Evolutionary conservation across 2,329 filamentous ascomycete genomes (phyloP).

Genomic region (Talaromyces sp.): DNA sequence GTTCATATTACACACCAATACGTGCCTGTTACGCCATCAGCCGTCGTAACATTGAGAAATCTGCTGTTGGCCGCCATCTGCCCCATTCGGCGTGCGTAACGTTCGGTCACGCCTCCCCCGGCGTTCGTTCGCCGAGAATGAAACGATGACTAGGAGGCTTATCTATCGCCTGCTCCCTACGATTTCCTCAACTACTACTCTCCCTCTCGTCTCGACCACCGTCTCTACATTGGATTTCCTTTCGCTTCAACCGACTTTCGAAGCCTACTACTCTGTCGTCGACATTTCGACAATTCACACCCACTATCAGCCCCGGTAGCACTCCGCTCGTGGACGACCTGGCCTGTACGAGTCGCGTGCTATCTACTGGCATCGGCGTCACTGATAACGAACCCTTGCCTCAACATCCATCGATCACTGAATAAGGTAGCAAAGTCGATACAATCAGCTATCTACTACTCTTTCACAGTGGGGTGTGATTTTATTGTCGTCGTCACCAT

Average conservation of each 20-base stretch:
- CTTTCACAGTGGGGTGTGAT: background rate
- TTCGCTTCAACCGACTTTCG: background rate
- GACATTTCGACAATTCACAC: background rate
- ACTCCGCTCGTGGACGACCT: background rate
- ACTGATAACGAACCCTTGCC: constrained; percentile 9
- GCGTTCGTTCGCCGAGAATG: background rate
- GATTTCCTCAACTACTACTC: background rate
- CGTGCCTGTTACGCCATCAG: background rate
- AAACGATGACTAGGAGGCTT: constrained; percentile 10
- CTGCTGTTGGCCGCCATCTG: background rate
- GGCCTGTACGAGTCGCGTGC: constrained; percentile 12
- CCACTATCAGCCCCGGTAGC: background rate
- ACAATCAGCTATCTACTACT: background rate
- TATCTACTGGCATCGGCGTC: background rate
- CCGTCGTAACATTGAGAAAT: background rate
- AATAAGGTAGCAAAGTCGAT: background rate
- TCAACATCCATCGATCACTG: background rate
- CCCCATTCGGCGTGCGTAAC: background rate
- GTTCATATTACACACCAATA: constrained; percentile 7
- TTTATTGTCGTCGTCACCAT: background rate
- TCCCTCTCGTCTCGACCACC: background rate
- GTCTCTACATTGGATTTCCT: background rate
- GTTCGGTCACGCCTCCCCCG: constrained; percentile 4
- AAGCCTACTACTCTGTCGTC: background rate
- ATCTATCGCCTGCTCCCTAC: constrained; percentile 3